Percentiles rank a stretch among this genome's conserved stretches.
phyloP scores from a whole-genome alignment of 495 filamentous ascomycete species.

The Podospora australis region DNA sequence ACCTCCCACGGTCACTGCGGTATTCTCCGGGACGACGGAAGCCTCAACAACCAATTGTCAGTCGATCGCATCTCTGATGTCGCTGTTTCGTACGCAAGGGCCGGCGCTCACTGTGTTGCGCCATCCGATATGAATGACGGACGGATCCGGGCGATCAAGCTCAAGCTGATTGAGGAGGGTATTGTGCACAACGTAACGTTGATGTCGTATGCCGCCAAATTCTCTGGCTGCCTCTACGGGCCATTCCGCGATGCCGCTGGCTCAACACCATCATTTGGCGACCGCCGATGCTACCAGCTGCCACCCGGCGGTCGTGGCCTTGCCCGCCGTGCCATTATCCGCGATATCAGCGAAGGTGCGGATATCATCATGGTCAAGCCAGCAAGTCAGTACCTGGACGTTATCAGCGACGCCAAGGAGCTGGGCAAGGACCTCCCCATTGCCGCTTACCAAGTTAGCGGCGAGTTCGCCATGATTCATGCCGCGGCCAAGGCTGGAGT shows the following conservation, averaged over 20 bases:
- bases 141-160: slow-evolving; percentile 89
- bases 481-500: slow-evolving; percentile 92
- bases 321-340: slow-evolving; percentile 79
- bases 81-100: slow-evolving; percentile 83
- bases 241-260: slow-evolving; percentile 96
- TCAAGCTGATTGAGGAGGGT: slow-evolving; percentile 87
- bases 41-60: slow-evolving; percentile 83
- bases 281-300: slow-evolving; percentile 92
- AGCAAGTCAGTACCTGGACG: slow-evolving; percentile 86
- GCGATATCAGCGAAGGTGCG: slow-evolving; percentile 88
- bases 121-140: slow-evolving; percentile 99
- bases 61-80: slow-evolving; percentile 92
- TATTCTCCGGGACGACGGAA: slow-evolving; percentile 84
- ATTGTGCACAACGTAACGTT: slow-evolving; percentile 82
- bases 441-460: slow-evolving; percentile 93
- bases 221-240: slow-evolving; percentile 91
- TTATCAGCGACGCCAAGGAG: slow-evolving; percentile 93
- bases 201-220: slow-evolving; percentile 98
- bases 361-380: slow-evolving; percentile 99
- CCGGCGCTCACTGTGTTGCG: slow-evolving; percentile 93
- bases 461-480: slow-evolving; percentile 97
- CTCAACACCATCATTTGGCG: slow-evolving; percentile 86
- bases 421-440: slow-evolving; percentile 83
- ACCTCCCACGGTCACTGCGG: slow-evolving; percentile 98
- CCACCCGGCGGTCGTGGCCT: slow-evolving; percentile 89